phyloP scores from a whole-genome alignment of 2,329 filamentous ascomycete genomes.

The Microsporum audouinii region DNA sequence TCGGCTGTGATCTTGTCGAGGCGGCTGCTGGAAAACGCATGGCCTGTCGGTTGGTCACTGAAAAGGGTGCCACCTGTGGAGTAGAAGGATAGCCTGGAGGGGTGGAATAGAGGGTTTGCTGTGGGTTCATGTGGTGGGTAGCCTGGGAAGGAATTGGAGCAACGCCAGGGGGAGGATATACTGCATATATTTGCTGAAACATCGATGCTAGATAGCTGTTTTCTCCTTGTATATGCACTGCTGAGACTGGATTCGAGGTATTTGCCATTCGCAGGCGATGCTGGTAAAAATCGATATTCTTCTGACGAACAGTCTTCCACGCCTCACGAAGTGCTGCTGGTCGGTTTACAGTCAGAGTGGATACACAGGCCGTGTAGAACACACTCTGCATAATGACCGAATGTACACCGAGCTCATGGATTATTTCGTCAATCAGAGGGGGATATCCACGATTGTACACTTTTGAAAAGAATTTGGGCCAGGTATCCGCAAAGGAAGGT shows the following conservation, averaged over 20 bases:
- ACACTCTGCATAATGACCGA: constrained; percentile 45
- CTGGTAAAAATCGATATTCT: not conserved
- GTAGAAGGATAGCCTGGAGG: not conserved
- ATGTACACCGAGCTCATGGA: constrained; percentile 35
- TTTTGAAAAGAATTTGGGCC: constrained; percentile 28
- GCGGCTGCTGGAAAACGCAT: not conserved
- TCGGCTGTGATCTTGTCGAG: not conserved
- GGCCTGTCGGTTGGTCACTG: not conserved
- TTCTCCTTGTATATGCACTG: not conserved
- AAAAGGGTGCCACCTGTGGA: not conserved
- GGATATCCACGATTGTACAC: constrained; percentile 36
- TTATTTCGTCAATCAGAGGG: constrained; percentile 47
- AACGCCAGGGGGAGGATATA: not conserved
- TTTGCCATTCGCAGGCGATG: not conserved
- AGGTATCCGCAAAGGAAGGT: constrained; percentile 33
- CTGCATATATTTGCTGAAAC: not conserved
- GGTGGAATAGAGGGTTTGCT: not conserved
- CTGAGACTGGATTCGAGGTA: not conserved
- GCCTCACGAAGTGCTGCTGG: constrained; percentile 5
- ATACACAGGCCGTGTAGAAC: constrained; percentile 36
- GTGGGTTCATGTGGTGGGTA: not conserved
- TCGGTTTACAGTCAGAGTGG: constrained; percentile 17
- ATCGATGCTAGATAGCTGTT: not conserved
- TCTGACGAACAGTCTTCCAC: not conserved
- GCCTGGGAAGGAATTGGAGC: not conserved